Conservation (phyloP, 768 basidiomycete species). For the Leccinum longicurvipes region DNA sequence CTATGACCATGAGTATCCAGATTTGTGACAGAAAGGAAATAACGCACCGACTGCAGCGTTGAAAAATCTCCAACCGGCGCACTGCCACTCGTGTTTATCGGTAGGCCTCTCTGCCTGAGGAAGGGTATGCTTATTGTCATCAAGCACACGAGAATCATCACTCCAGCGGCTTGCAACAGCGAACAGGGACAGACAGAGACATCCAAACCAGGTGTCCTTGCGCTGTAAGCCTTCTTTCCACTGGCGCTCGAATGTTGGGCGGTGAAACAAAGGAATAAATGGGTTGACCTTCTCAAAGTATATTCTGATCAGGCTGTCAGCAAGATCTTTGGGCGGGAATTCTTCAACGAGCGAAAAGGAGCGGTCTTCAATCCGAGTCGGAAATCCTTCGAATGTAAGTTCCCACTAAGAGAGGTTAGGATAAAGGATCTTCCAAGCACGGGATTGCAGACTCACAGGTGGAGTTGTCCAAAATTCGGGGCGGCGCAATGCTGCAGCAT, state of each 20-base stretch:
- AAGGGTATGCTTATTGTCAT: constrained; percentile 26
- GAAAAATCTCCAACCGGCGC: constrained; percentile 62
- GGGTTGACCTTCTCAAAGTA: constrained; percentile 65
- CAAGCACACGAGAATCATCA: constrained; percentile 56
- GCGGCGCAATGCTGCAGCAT: constrained; percentile 33
- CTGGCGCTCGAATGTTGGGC: constrained; percentile 63
- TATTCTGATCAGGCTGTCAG: constrained; percentile 53
- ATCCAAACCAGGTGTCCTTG: constrained; percentile 56
- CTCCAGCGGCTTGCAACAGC: constrained; percentile 69
- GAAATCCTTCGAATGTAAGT: constrained; percentile 47
- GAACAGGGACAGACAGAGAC: constrained; percentile 60
- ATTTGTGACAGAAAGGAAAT: neutral
- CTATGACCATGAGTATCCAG: constrained; percentile 31
- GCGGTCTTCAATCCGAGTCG: constrained; percentile 26
- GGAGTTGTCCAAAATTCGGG: constrained; percentile 57
- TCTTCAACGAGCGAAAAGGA: constrained; percentile 34
- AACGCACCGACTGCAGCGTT: constrained; percentile 48
- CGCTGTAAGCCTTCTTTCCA: constrained; percentile 53
- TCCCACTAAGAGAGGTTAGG: constrained; percentile 49
- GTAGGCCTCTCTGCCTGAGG: constrained; percentile 19
- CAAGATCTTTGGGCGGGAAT: constrained; percentile 67
- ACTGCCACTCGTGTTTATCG: constrained; percentile 44
- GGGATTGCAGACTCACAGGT: constrained; percentile 37
- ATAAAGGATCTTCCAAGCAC: neutral
- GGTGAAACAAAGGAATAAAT: constrained; percentile 67